These are phyloP conservation scores for Digitaria exilis DNA, from an alignment of 202 grass and related monocot genomes.

Conservation along the genomic window DNA sequence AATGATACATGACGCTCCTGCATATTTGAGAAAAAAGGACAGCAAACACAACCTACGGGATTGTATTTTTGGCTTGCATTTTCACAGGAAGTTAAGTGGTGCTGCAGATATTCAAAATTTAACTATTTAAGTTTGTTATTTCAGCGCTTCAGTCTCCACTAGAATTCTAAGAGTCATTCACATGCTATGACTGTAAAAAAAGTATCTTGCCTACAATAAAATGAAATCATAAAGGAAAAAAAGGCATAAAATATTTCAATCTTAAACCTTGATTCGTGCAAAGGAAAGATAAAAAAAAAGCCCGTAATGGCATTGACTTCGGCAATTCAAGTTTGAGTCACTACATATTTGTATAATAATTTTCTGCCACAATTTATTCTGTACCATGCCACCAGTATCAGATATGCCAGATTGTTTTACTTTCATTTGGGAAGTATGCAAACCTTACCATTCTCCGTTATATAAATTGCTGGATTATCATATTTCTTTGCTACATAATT, in stretches of 20 bases:
- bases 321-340: background rate
- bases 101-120: background rate
- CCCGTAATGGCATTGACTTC: background rate
- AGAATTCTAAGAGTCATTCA: background rate
- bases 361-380: background rate
- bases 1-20: background rate
- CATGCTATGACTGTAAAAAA: background rate
- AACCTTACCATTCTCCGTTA: constrained; percentile 93
- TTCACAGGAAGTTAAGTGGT: background rate
- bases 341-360: constrained; percentile 2
- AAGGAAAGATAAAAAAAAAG: background rate
- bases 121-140: background rate
- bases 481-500: constrained; percentile 72
- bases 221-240: background rate
- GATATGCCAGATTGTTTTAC: background rate
- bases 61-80: background rate
- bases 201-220: background rate
- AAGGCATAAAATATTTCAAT: background rate
- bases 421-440: constrained; percentile 28
- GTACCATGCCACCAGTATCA: background rate
- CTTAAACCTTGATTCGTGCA: background rate
- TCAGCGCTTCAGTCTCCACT: background rate
- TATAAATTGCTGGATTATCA: constrained; percentile 67
- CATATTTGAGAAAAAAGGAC: background rate
- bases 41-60: background rate